Conservation (phyloP, 2,329 filamentous ascomycete species). For the Neophaeococcomyces aloes region DNA sequence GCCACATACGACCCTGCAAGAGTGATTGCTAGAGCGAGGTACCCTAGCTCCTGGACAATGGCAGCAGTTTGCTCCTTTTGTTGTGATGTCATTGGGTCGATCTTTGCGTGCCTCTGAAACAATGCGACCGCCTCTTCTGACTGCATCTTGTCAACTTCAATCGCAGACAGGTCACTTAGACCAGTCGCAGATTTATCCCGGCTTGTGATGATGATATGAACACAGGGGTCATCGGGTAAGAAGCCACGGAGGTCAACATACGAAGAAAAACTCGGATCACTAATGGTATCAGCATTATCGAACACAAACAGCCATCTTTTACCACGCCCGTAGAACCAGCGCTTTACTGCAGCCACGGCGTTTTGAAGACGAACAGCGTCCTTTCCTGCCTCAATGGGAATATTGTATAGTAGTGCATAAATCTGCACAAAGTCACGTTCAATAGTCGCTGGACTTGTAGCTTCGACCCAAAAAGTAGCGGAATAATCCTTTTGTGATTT, state of each 20-base stretch:
- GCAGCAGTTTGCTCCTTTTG: not conserved
- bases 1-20: conserved; percentile 8
- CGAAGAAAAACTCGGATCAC: conserved; percentile 7
- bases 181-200: conserved; percentile 4
- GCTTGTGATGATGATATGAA: conserved; percentile 14
- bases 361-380: conserved; percentile 6
- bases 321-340: conserved; percentile 9
- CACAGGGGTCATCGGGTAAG: conserved; percentile 12
- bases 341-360: not conserved
- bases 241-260: conserved; percentile 9
- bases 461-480: conserved; percentile 29
- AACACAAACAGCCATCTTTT: conserved; percentile 18
- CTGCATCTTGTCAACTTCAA: not conserved
- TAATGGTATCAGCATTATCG: conserved; percentile 16
- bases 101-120: conserved; percentile 1
- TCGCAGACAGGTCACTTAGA: not conserved
- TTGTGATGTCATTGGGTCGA: not conserved
- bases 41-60: not conserved
- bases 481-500: conserved; percentile 16
- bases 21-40: conserved; percentile 2
- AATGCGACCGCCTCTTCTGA: not conserved
- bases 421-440: conserved; percentile 19
- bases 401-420: conserved; percentile 1
- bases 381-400: conserved; percentile 1
- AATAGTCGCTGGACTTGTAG: conserved; percentile 25